Base-by-base conservation (phyloP, 2,329 filamentous ascomycete species). In the Bipolaris oryzae region DNA sequence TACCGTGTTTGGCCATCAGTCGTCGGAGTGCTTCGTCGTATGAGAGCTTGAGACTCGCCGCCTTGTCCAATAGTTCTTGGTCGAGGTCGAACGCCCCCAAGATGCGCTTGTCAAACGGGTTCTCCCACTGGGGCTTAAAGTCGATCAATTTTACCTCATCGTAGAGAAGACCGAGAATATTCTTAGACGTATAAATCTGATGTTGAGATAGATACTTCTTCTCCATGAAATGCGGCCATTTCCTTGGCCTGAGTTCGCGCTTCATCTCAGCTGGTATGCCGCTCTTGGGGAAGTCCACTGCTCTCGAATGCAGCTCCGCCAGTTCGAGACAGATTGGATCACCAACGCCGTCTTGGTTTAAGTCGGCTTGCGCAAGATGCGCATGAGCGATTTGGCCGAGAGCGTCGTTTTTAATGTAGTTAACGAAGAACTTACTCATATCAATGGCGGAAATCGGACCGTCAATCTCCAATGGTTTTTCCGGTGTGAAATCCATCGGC, bases 201-300 rank as follows among this genome's bases (percentile, higher is more conserved):
- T 77, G 69, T 21, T 76, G 71, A 1, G 77, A 67, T 34, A 79
- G 78, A 38, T 79, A 63, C 15, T 78, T 82, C 70, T 88, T 92
- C 72, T 92, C 89, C 88, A 96, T 94, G 72, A 94, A 98, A 73
- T 97, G 94, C 0, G 92, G 95, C 84, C 87, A 96, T 51, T 67
- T 78, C 5, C 67, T 79, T 0, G 90, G 87, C n/a, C 81, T 79
- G 3, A 95, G 78, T 0, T 82, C 78, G 37, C 79, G 77, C 6
- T 81, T 79, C 80, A 96, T 89, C 18, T 82, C 77, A 0, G 93
- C 94, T 0, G 90, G 85, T 9, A 89, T 83, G 0, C 95, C 95
- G 1, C 91, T 94, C 78, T 99, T 99, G 42, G 91, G 88, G 71
- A 95, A 99, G 74, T 99, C 95, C 0, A 99, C 95, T 0, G 95